Evolutionary conservation across 139 green algal species (phyloP), one percentile per base, ranked within the genome.

Genomic region (Edaphochlamys debaryana): DNA sequence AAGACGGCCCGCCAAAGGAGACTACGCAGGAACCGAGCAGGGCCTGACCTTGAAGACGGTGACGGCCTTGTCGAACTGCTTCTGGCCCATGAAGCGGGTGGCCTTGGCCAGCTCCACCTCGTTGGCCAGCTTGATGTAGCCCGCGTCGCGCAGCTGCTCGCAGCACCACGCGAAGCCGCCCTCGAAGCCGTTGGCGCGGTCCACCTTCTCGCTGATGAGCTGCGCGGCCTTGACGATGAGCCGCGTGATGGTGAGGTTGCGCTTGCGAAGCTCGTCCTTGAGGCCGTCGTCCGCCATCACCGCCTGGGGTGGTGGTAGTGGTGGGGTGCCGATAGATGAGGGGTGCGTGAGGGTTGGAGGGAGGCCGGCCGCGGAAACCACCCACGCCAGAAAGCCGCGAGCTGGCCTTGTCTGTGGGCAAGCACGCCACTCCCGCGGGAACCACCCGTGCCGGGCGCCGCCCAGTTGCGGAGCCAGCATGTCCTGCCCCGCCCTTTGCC

Each of bases 41-140:
- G 48, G 48, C 48, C 50, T 2, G 50, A 90, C 91, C 88, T 96
- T 96, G 80, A 96, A 95, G 27, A 95, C 87, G 6, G 45, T 70
- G 7, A 96, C 84, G 2, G 94, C 95, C 34, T 85, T 79, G 40
- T 92, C 87, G 75, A 96, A 95, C 54, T 95, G 86, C 78, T 92
- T 90, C 32, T 87, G 72, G 48, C 81, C 67, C 81, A 98, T 86
- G 87, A 93, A 92, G 30, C 85, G 85, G 30, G 85, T 87, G 23
- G 95, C 94, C 83, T 95, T 95, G 69, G 91, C 90, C 71, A 98
- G 93, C 79, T 93, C 87, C 52, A 96, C 88, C 76, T 91, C 90
- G 67, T 90, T 93, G 37, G 89, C 92, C 67, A 88, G 72, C 45
- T 80, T 75, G 41, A 91, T 71, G 29, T 84, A 50, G 8, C 87